phyloP scores from a whole-genome alignment of 257 asterid species.

The Solanum chiquidenum region DNA sequence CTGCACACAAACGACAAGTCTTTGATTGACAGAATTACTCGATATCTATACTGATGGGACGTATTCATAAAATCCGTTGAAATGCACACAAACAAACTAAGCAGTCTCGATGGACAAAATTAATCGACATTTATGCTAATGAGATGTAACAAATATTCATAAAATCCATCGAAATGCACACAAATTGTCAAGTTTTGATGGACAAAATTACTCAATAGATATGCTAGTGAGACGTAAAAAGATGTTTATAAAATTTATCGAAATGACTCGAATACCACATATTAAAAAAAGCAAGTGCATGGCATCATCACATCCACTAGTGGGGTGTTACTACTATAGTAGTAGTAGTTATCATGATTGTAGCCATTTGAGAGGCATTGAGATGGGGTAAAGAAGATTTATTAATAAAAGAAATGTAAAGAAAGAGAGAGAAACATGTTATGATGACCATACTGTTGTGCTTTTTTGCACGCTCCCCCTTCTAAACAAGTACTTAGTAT shows the following conservation, averaged over 20 bases:
- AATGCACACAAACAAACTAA: not conserved
- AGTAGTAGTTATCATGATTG: not conserved
- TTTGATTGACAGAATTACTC: not conserved
- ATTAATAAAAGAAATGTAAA: slow-evolving; percentile 5
- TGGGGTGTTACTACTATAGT: not conserved
- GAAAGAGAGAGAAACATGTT: slow-evolving; percentile 13
- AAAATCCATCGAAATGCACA: no score
- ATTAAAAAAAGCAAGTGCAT: not conserved
- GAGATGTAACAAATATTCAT: no score
- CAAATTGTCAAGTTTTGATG: no score
- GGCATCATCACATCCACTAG: slow-evolving; percentile 19
- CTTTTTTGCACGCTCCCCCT: slow-evolving; percentile 40
- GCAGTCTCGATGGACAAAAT: no score
- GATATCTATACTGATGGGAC: not conserved
- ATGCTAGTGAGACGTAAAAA: not conserved
- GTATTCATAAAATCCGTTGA: not conserved
- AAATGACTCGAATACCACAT: not conserved
- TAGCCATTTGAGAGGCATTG: not conserved
- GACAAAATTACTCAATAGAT: not conserved
- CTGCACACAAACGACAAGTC: no score
- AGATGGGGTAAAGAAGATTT: slow-evolving; percentile 3
- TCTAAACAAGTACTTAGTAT: not conserved
- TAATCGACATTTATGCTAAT: no score
- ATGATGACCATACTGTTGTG: slow-evolving; percentile 32
- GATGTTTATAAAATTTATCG: no score